Percentiles rank a stretch among this genome's conserved stretches.
Conservation (phyloP, 2,329 filamentous ascomycete species). For the Neurospora sp. region DNA sequence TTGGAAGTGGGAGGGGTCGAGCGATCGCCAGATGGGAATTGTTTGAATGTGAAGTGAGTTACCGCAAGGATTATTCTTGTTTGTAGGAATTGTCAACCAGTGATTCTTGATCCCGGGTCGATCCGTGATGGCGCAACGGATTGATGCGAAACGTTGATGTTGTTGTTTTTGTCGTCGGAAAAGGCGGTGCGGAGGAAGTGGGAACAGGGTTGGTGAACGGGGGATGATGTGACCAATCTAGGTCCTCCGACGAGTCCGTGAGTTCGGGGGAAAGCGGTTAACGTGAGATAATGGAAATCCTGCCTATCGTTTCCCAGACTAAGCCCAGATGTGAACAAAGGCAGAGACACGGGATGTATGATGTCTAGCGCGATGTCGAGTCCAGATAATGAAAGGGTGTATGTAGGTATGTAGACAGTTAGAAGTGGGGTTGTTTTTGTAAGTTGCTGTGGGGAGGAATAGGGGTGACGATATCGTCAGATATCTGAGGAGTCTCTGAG, state of each 20-base stretch:
- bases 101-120: background rate
- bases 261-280: background rate
- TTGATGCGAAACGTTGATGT: background rate
- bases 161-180: background rate
- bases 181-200: background rate
- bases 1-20: background rate
- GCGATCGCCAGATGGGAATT: background rate
- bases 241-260: background rate
- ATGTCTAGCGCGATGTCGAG: background rate
- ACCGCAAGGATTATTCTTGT: background rate
- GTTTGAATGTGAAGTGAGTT: background rate
- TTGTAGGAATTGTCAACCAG: background rate
- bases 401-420: background rate
- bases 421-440: background rate
- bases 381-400: background rate
- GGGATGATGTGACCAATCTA: background rate
- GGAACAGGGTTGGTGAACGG: background rate
- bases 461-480: background rate
- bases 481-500: background rate
- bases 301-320: background rate
- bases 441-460: background rate
- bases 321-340: background rate
- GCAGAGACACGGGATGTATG: background rate
- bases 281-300: background rate
- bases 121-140: background rate